Evolutionary conservation across 306 rosid genomes (phyloP), one percentile per base, ranked within the genome.

Genomic region (Vigna nakashimae): DNA sequence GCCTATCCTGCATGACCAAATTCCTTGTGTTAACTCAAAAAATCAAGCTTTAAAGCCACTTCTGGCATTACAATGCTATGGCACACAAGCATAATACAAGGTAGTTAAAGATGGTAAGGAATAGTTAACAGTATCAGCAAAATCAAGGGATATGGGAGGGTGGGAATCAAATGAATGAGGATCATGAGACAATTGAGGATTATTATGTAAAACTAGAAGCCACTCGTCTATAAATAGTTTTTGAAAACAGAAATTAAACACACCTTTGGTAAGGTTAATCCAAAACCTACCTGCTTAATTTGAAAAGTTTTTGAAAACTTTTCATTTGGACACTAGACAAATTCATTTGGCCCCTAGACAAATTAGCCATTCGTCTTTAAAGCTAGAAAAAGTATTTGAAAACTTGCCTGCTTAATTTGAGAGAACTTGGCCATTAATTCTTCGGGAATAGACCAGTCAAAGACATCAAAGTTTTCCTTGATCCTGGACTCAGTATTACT

Each of bases 381-480:
- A 36, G 7, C 42, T 36, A 36, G 42, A 36, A 6, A 36, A 36
- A 36, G 9, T 1, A 5, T 36, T 36, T 42, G 46, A 5, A 10
- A 56, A 59, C 69, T 83, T 90, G 84, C 94, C 94, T 91, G 89
- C 78, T 82, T 46, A 51, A 87, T 83, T 71, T 85, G 87, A 48
- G 86, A 76, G 58, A 91, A 74, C 63, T 67, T 85, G 22, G 82
- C 65, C 1, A 87, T 22, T 60, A 88, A 9, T 18, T 85, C 86
- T 18, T 84, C 76, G 0, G 90, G 90, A 50, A 93, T 88, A 38
- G 84, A 85, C 97, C 98, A 93, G 36, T 85, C 84, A 16, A 86
- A 82, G 10, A 93, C 46, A 55, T 84, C 84, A 26, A 88, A 82
- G 14, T 93, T 93, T 73, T 81, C 82, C 67, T 74, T 74, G 58